These are phyloP conservation scores for Zangia roseola DNA, from an alignment of 768 basidiomycete species.

Conservation along the genomic window DNA sequence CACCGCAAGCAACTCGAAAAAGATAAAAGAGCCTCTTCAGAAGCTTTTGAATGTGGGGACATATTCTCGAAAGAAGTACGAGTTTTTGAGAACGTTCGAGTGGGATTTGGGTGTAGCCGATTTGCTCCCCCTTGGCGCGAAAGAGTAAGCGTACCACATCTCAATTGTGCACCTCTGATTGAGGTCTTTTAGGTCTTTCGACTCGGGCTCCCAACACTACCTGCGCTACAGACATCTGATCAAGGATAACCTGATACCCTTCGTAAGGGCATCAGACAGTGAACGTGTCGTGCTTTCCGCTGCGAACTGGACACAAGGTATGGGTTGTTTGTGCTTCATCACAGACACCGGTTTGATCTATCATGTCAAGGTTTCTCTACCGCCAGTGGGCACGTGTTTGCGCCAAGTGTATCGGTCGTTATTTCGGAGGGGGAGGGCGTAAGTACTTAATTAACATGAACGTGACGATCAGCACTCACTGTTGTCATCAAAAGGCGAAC, in stretches of 20 bases:
- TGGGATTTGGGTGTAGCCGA: constrained; percentile 59
- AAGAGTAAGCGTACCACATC: constrained; percentile 45
- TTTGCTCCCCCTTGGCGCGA: constrained; percentile 66
- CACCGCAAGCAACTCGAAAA: constrained; percentile 44
- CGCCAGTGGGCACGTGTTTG: constrained; percentile 46
- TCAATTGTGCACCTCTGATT: neutral
- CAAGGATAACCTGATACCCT: constrained; percentile 45
- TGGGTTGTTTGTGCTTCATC: neutral
- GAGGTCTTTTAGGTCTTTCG: constrained; percentile 38
- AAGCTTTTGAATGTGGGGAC: constrained; percentile 51
- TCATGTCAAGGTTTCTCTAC: constrained; percentile 52
- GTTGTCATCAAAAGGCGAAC: constrained; percentile 42
- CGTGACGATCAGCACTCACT: neutral
- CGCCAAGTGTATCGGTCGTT: constrained; percentile 53
- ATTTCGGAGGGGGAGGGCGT: constrained; percentile 48
- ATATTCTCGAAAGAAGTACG: constrained; percentile 45
- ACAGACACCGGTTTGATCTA: neutral
- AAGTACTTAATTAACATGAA: constrained; percentile 15
- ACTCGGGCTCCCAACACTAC: constrained; percentile 52
- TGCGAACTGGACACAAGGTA: constrained; percentile 67
- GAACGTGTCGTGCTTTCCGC: constrained; percentile 66
- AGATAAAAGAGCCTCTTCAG: constrained; percentile 46
- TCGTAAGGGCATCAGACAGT: constrained; percentile 50
- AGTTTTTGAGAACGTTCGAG: constrained; percentile 58
- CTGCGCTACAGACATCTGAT: constrained; percentile 54